Base-by-base conservation (phyloP, 139 green algal species). In the Desmodesmus armatus region DNA sequence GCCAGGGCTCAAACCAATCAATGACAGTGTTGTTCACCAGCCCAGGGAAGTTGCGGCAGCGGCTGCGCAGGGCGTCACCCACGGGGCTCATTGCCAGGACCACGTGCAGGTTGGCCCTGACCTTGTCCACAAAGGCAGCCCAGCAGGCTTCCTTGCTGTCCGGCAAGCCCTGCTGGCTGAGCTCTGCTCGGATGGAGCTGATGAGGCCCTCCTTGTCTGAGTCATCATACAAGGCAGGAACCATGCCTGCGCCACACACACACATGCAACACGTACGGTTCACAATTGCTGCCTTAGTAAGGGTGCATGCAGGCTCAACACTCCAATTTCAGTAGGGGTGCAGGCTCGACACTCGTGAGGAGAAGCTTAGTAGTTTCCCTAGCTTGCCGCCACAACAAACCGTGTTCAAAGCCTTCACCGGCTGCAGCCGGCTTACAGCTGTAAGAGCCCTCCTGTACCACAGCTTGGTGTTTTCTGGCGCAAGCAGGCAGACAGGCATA, bases 1-100 rank as follows among this genome's bases (percentile, higher is more conserved):
- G 95, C 95, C 95, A 98, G 1, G 92, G 93, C 85, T 95, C 93
- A 85, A 98, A 98, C 95, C 95, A 98, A 88, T 98, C 94, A 78
- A 98, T 98, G 33, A 97, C 95, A 19, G 93, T 95, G 90, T 95
- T 96, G 86, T 97, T 97, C 41, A 97, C 94, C 87, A 98, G 91
- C 60, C 93, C 95, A 27, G 94, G 95, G 89, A 97, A 98, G 89
- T 97, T 97, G 23, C 86, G 91, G 69, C 80, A 80, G 40, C 95
- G 91, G 51, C 94, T 88, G 63, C 95, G 91, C 90, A 98, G 96
- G 84, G 95, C 93, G 69, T 97, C 94, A 37, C 94, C 94, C 27
- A 98, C 95, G 19, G 95, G 95, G 51, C 92, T 96, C 40, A 90
- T 92, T 23, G 94, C 96, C 88, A 98, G 96, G 37, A 96, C 92